Evolutionary conservation across 2,329 filamentous ascomycete species (phyloP), one percentile per base, ranked within the genome.

Genomic region (Coniochaeta sp.): DNA sequence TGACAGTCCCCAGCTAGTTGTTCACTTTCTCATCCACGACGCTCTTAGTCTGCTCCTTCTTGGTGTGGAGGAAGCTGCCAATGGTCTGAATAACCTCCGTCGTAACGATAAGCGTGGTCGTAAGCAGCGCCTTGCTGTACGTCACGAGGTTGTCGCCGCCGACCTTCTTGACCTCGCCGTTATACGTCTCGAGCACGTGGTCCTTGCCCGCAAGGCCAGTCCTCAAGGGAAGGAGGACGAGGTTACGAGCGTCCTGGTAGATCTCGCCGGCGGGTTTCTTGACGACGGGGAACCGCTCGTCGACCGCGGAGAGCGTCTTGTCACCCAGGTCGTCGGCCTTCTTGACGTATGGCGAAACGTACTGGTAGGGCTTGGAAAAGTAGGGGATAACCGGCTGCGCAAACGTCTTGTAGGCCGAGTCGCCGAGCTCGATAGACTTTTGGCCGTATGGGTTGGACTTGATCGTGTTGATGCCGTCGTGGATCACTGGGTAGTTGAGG

Each of bases 371-470:
- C 67, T 84, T 89, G 68, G 86, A 75, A 68, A 97, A 79, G 76
- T 91, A 91, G 30, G 90, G 89, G 59, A 93, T 77, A 64, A 96
- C 77, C 22, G 92, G 91, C 66, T 87, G 88, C 72, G 89, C 88
- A 69, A 96, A 82, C 65, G 83, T 86, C 71, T 86, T 79, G 80
- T 93, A 96, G 68, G 88, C 87, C 62, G 86, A 84, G 71, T 89
- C 84, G 73, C 88, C 84, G 64, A 95, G 76, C 68, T 89, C 81
- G 71, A 97, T 79, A 50, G 91, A 93, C 77, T 88, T 92, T 73
- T 91, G 88, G 71, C 90, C 93, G 71, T 90, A 88, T 57, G 90
- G 88, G 77, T 93, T 91, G 71, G 84, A 79, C 76, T 92, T 90
- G 83, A 96, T 88, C 71, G 85, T 87, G 62, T 84, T 79, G 75